Base-by-base conservation (phyloP, 768 basidiomycete genomes). In the Sporobolomyces phaffii region DNA sequence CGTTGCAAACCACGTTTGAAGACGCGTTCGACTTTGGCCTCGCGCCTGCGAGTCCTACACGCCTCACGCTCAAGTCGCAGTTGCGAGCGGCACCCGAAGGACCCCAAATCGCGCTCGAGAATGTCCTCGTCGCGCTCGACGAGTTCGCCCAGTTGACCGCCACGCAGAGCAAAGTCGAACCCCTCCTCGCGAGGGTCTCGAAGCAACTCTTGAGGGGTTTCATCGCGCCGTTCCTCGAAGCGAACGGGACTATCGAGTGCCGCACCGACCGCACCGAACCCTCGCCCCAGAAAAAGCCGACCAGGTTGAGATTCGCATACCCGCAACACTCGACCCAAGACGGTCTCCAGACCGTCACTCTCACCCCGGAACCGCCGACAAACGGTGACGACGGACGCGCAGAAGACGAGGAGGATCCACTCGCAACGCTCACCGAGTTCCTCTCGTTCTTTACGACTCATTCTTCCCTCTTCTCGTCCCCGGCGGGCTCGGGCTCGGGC, bases 141-240 rank as follows among this genome's bases (percentile, higher is more conserved):
- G 64, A 54, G n/a, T 45, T 65, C 38, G 29, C 43, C 11, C 11
- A 24, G 22, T 15, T 62, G 11, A 62, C 45, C 17, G 69, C 56
- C 3, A 43, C n/a, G 15, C 26, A 36, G 51, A 34, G 36, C 24
- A 62, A 53, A 38, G 56, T 41, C 50, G 59, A 63, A 15, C 20
- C 24, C 3, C 28, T 62, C 5, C 33, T 70, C 28, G 43, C 44
- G 5, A 57, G 69, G 29, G 41, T 70, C 14, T 54, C 69, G 28
- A 65, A 63, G 60, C 60, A 62, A 22, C 18, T 70, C 5, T 24
- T 70, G 49, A 24, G 64, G 47, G 38, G 53, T 34, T 70, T 70
- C 26, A 40, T 70, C 56, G 64, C 63, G 20, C 69, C 69, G 18
- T 65, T 62, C 64, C 45, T 70, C 50, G 64, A 62, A 18, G 38